Conservation (phyloP, 176 grass and related monocot species). For the Musa acuminata region DNA sequence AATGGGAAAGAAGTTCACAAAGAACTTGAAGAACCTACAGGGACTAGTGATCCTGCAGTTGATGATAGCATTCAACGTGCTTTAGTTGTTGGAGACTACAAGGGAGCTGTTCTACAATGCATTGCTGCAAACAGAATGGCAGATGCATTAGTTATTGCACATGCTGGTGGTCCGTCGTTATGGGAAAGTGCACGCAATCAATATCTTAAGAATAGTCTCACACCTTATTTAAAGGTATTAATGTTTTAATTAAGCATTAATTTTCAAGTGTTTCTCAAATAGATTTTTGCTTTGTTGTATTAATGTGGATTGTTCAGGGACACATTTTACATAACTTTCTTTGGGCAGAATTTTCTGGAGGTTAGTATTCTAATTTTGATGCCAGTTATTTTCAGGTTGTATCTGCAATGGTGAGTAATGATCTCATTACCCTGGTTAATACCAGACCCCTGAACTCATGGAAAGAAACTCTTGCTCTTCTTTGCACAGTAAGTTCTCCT, state of each 20-base stretch:
- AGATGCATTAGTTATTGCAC: conserved; percentile 97
- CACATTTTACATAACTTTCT: neutral
- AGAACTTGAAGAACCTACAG: conserved; percentile 41
- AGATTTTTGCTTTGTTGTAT: conserved; percentile 7
- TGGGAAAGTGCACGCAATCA: conserved; percentile 78
- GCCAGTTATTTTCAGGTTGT: conserved; percentile 60
- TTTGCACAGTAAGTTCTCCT: conserved; percentile 74
- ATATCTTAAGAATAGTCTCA: conserved; percentile 73
- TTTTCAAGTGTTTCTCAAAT: neutral
- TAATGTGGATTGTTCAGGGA: too few relatives aligned
- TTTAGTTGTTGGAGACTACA: conserved; percentile 94
- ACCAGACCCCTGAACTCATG: conserved; percentile 88
- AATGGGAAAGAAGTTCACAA: conserved; percentile 40
- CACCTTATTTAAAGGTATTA: conserved; percentile 77
- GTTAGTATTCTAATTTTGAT: conserved; percentile 17
- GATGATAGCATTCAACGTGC: conserved; percentile 85
- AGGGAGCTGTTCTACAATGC: conserved; percentile 75
- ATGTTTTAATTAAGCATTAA: neutral
- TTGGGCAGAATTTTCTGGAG: conserved; percentile 11
- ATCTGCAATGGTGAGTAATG: conserved; percentile 92
- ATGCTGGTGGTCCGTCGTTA: conserved; percentile 77
- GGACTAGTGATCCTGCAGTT: conserved; percentile 41
- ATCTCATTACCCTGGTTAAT: conserved; percentile 78
- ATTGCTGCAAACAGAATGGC: conserved; percentile 89
- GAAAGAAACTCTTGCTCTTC: conserved; percentile 95